These are phyloP conservation scores for Aspergillus transmontanensis DNA, from an alignment of 2,329 filamentous ascomycete species.

Conservation along the genomic window DNA sequence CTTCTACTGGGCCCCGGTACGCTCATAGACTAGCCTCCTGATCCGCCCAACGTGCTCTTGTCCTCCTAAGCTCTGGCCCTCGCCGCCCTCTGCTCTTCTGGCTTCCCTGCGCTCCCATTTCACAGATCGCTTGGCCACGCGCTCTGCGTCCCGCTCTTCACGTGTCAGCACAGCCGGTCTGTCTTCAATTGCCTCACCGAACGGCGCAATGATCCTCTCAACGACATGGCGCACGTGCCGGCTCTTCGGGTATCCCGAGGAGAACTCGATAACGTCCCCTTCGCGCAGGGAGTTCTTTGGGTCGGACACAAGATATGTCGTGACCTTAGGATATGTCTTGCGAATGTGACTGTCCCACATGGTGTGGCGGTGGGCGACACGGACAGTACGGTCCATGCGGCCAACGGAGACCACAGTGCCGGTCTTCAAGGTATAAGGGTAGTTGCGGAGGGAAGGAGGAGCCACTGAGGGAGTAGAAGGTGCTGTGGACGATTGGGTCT, in stretches of 20 bases:
- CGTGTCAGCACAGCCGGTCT: constrained; percentile 40
- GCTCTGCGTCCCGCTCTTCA: constrained; percentile 37
- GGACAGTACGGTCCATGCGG: constrained; percentile 45
- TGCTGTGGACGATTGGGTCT: constrained; percentile 4
- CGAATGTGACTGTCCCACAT: constrained; percentile 40
- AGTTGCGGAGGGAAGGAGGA: constrained; percentile 36
- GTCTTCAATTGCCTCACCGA: constrained; percentile 38
- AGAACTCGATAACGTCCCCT: constrained; percentile 49
- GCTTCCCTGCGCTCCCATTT: constrained; percentile 37
- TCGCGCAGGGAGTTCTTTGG: constrained; percentile 45
- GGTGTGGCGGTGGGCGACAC: constrained; percentile 37
- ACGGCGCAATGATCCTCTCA: constrained; percentile 46
- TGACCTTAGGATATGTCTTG: constrained; percentile 41
- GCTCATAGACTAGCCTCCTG: constrained; percentile 32
- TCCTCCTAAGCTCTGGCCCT: constrained; percentile 15
- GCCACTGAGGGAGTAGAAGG: constrained; percentile 16
- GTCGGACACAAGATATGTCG: constrained; percentile 40
- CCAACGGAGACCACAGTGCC: constrained; percentile 47
- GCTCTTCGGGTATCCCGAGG: constrained; percentile 42
- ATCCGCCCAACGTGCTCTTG: constrained; percentile 32
- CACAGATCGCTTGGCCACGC: constrained; percentile 31
- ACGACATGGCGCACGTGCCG: constrained; percentile 44
- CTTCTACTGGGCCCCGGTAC: constrained; percentile 8
- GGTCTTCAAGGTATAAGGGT: constrained; percentile 38
- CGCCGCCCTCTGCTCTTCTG: constrained; percentile 23